Evolutionary conservation across 2,329 filamentous ascomycete genomes (phyloP).

Genomic region (Triangularia verruculosa): DNA sequence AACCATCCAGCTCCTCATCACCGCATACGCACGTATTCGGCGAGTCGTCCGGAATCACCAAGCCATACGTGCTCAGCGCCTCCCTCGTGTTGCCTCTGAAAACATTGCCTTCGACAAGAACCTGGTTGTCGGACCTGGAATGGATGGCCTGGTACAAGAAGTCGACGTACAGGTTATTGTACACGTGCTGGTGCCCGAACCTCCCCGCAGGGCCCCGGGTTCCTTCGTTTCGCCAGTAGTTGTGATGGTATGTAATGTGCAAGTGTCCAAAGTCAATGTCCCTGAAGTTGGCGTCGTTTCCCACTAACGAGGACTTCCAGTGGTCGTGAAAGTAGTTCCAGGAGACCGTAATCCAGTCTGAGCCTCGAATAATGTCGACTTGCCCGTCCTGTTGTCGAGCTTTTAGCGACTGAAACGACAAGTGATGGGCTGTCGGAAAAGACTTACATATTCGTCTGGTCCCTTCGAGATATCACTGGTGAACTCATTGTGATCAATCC

Average conservation of each 20-base stretch:
- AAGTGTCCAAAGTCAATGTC: constrained; percentile 43
- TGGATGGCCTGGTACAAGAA: constrained; percentile 48
- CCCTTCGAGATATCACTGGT: constrained; percentile 39
- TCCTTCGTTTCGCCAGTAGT: constrained; percentile 45
- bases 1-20: constrained; percentile 53
- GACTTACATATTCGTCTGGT: constrained; percentile 36
- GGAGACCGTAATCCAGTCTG: constrained; percentile 45
- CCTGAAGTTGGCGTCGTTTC: constrained; percentile 39
- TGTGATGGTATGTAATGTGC: constrained; percentile 50
- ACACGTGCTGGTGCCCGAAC: constrained; percentile 49
- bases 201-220: constrained; percentile 48
- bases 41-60: constrained; percentile 53
- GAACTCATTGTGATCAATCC: constrained; percentile 49
- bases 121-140: constrained; percentile 47
- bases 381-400: constrained; percentile 39
- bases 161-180: constrained; percentile 48
- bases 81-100: constrained; percentile 47
- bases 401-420: not conserved
- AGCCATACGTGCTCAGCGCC: constrained; percentile 51
- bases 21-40: constrained; percentile 53
- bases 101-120: constrained; percentile 48
- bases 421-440: too few species aligned
- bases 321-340: constrained; percentile 51
- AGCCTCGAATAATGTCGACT: constrained; percentile 43
- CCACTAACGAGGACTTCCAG: constrained; percentile 46